Base-by-base conservation (phyloP, 352 stramenopile species). In the Globisporangium splendens region DNA sequence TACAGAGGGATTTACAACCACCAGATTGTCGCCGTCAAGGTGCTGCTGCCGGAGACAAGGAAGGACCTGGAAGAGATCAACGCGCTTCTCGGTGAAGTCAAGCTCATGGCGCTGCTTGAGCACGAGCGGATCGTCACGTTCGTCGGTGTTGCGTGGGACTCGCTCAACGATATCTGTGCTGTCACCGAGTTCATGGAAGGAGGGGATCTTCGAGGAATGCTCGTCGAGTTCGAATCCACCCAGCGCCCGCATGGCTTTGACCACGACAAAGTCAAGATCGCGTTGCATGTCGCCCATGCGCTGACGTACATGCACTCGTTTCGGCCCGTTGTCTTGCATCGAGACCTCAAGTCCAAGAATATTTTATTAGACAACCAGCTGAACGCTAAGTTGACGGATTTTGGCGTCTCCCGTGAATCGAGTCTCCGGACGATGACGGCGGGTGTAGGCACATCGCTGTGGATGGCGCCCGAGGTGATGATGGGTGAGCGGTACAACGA, bases 111-210 rank as follows among this genome's bases (percentile, higher is more conserved):
- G 0, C 69, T 68, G 49, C 62, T 91, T 13, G 70, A 83, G 13
- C 80, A 91, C 56, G 64, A 69, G 38, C 78, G 75, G 49, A 83
- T 91, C 44, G 76, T 91, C 12, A 59, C 52, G 20, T 88, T 91
- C 42, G 63, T 88, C 35, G 80, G 80, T 12, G 79, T 87, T 22
- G 79, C 76, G 13, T 91, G 79, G 76, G 70, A 72, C 14, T 68
- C 62, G 24, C 62, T 76, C 50, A 72, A 62, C 33, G 61, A 65
- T 38, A 56, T 79, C 43, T 75, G 69, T 56, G 70, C 72, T 59
- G 72, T 86, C 35, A 77, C 70, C 1, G 76, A 86, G 52, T 80
- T 76, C 46, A 46, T 83, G 38, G 66, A 75, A 1, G 65, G 72
- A 8, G 76, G 76, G 0, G 74, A 84, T 53, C 60, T 86, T 39